phyloP scores from a whole-genome alignment of 306 rosid genomes.

The Abrus precatorius region DNA sequence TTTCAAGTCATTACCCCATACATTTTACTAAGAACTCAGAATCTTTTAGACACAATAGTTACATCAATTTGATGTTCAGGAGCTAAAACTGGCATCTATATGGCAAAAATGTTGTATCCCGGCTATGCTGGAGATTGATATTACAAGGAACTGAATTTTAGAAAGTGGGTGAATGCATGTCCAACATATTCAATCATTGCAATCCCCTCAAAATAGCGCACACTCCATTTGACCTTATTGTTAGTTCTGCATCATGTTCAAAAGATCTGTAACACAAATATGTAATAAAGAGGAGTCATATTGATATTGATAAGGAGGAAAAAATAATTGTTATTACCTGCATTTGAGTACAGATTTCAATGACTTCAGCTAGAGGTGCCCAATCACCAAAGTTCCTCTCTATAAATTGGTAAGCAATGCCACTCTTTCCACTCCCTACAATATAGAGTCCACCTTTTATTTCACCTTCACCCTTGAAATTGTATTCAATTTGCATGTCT shows the following conservation, averaged over 20 bases:
- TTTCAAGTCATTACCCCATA: no score
- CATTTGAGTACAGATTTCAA: conserved; percentile 74
- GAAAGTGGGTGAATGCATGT: background rate
- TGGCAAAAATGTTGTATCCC: background rate
- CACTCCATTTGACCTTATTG: conserved; percentile 50
- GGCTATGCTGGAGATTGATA: conserved; percentile 26
- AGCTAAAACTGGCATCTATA: conserved; percentile 20
- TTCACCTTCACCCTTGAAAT: conserved; percentile 92
- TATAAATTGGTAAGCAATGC: conserved; percentile 88
- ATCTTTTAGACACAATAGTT: no score
- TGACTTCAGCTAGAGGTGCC: conserved; percentile 88
- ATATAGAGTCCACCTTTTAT: conserved; percentile 89
- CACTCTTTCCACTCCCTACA: conserved; percentile 74
- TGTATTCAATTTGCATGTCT: conserved; percentile 64
- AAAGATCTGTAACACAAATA: conserved; percentile 41
- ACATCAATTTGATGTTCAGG: conserved; percentile 17
- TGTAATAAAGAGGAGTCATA: conserved; percentile 18
- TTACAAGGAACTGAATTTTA: conserved; percentile 30
- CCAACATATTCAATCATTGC: conserved; percentile 23
- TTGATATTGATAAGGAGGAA: background rate
- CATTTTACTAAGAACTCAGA: no score
- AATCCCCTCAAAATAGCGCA: conserved; percentile 40
- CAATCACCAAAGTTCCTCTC: conserved; percentile 97
- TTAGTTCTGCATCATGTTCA: conserved; percentile 64
- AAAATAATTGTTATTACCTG: conserved; percentile 65